Evolutionary conservation across 345 rosid genomes (phyloP).

Genomic region (Citrus australasica): DNA sequence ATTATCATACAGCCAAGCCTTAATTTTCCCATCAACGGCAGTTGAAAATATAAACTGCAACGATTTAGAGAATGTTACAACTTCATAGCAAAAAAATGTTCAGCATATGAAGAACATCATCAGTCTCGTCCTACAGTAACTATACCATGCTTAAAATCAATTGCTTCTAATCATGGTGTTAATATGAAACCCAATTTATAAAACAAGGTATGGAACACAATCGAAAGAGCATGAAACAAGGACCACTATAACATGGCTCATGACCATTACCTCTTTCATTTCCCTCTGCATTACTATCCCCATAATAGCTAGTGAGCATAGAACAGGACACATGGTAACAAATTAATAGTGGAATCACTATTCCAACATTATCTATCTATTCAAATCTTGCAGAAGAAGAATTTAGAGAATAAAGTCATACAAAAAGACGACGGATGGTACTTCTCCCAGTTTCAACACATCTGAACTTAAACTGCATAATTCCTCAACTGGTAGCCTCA

Average conservation of each 20-base stretch:
- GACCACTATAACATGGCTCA: background rate
- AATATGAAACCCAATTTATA: background rate
- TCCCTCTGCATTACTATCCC: background rate
- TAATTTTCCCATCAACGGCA: constrained; percentile 82
- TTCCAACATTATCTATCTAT: background rate
- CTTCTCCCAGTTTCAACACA: background rate
- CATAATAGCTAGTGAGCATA: background rate
- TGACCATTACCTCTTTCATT: background rate
- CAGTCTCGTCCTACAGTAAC: background rate
- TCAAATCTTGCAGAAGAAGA: background rate
- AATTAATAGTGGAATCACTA: background rate
- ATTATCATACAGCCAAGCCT: constrained; percentile 88
- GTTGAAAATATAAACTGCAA: constrained; percentile 89
- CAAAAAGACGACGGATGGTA: background rate
- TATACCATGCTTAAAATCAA: background rate
- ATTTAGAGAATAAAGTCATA: background rate
- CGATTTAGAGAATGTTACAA: background rate
- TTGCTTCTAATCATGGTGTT: background rate
- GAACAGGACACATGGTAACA: background rate
- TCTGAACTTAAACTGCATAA: background rate
- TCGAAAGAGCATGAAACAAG: background rate
- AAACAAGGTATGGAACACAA: background rate
- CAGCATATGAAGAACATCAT: background rate
- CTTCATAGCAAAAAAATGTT: background rate
- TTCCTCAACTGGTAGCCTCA: background rate